These are phyloP conservation scores for Yamadazyma friedrichii DNA, from an alignment of 1,139 yeast species.

Conservation along the genomic window DNA sequence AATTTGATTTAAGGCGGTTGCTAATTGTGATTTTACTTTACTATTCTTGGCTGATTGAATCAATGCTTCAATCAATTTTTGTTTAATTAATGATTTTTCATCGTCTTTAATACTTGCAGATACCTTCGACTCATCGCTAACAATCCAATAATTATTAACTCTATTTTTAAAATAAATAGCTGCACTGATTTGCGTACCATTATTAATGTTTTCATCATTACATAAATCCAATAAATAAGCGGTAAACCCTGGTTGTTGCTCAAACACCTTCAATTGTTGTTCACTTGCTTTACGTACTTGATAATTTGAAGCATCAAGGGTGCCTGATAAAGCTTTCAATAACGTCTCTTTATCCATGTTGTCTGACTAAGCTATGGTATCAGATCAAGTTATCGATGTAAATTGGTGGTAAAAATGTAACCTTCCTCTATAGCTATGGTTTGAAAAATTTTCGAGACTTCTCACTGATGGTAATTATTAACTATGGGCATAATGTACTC, in stretches of 20 bases:
- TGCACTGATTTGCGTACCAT: constrained; percentile 57
- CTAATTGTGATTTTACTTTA: constrained; percentile 39
- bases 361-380: not conserved
- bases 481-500: no score
- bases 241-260: constrained; percentile 56
- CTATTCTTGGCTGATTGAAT: constrained; percentile 34
- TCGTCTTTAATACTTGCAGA: constrained; percentile 35
- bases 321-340: constrained; percentile 42
- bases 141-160: constrained; percentile 55
- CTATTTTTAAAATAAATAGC: constrained; percentile 70
- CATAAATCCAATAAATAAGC: constrained; percentile 55
- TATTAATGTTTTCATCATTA: constrained; percentile 43
- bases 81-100: constrained; percentile 55
- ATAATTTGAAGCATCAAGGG: constrained; percentile 36
- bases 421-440: no score
- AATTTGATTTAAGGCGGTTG: constrained; percentile 44
- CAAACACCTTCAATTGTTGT: constrained; percentile 38
- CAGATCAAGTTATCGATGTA: no score
- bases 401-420: no score
- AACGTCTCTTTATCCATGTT: constrained; percentile 44
- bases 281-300: constrained; percentile 44
- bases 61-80: constrained; percentile 48
- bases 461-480: not conserved
- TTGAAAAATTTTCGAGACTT: constrained; percentile 6
- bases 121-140: constrained; percentile 36